Evolutionary conservation across 345 rosid genomes (phyloP), one percentile per base, ranked within the genome.

Genomic region (Populus euphratica): DNA sequence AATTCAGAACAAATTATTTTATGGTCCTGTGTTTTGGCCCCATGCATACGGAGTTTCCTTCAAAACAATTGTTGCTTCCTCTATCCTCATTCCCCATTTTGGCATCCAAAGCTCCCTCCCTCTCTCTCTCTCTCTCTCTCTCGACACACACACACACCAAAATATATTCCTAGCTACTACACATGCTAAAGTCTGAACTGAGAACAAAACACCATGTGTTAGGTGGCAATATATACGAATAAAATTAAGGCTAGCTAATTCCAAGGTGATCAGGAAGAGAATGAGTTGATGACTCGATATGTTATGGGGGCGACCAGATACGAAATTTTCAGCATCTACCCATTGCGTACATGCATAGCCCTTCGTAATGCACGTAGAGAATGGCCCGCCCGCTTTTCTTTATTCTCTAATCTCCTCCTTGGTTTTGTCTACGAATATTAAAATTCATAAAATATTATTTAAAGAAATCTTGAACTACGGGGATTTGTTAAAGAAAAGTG

Each of bases 11-110:
- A 64, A n/a, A 75, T 70, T 14, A 47, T 71, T 72, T 31, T 64
- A 52, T 52, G 23, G 3, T 13, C 20, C 43, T 47, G 52, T 33
- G 47, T 49, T 68, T 47, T 79, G 82, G 70, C 82, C 49, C 41
- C 77, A 69, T 79, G 66, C 82, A 74, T 61, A 59, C 66, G 75
- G 78, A 74, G n/a, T 79, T 73, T 79, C 69, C 44, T 25, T 68
- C 73, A 35, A 38, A 78, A 1, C 36, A 27, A 54, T 79, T 70
- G 56, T 74, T 79, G 20, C 78, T 74, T 41, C 54, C 54, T 47
- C 52, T 1, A 14, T 62, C 63, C 63, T 61, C 65, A 69, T 73
- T 62, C 78, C 70, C 77, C 69, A 68, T 73, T 69, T 61, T 44
- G 54, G 78, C 11, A 74, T 79, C 74, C 78, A 79, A 74, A 56